Percentiles rank a stretch among this genome's conserved stretches.
Conservation (phyloP, 176 grass and related monocot species). For the Carex myosuroides region DNA sequence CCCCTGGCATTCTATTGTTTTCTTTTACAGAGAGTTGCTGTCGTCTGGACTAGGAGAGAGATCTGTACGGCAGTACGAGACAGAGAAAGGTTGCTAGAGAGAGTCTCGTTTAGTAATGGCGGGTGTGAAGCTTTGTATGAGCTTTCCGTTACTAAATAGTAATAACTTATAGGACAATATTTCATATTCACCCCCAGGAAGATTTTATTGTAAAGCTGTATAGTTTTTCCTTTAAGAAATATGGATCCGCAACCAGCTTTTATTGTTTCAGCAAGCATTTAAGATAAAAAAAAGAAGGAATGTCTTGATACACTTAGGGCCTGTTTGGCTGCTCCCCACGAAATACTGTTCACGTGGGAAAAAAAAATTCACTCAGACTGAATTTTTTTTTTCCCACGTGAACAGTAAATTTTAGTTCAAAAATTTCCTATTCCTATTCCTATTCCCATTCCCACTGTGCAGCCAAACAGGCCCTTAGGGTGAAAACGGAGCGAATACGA, state of each 20-base stretch:
- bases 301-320: too few species aligned
- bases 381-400: too few species aligned
- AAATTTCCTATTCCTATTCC: too few species aligned
- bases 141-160: slow-evolving; percentile 9
- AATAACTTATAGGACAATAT: background rate
- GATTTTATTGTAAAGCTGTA: background rate
- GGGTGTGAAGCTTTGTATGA: slow-evolving; percentile 7
- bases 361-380: too few species aligned
- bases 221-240: background rate
- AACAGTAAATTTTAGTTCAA: too few species aligned
- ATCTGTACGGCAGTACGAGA: background rate
- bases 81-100: background rate
- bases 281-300: background rate
- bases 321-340: too few species aligned
- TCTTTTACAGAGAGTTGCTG: background rate
- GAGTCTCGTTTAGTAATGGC: background rate
- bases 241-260: background rate
- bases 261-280: background rate
- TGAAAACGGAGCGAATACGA: too few species aligned
- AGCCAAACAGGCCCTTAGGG: too few species aligned
- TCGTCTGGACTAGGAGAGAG: background rate
- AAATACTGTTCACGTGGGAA: too few species aligned
- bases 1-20: slow-evolving; percentile 9
- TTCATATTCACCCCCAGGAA: background rate
- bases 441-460: too few species aligned